phyloP scores from a whole-genome alignment of 2,329 filamentous ascomycete genomes.

The Cercospora sp. region DNA sequence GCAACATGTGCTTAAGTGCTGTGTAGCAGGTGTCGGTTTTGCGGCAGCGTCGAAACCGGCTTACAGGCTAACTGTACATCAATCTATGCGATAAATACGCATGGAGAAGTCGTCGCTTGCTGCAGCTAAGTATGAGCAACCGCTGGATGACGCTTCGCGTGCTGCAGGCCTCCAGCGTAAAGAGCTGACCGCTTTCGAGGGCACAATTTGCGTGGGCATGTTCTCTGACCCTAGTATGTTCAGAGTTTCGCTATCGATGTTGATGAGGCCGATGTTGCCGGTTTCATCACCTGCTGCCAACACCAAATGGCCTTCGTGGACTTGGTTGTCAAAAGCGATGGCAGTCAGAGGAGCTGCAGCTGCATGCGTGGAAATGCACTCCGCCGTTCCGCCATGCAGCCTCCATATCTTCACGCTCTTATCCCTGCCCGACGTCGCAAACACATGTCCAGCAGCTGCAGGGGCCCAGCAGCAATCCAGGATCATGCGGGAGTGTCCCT shows the following conservation, averaged over 20 bases:
- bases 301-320: neutral
- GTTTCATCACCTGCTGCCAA: slow-evolving; percentile 37
- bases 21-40: neutral
- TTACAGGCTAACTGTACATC: neutral
- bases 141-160: neutral
- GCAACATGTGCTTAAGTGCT: neutral
- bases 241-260: slow-evolving; percentile 17
- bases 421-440: slow-evolving; percentile 88
- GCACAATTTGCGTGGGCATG: slow-evolving; percentile 24
- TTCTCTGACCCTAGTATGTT: slow-evolving; percentile 14
- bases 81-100: slow-evolving; percentile 36
- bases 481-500: slow-evolving; percentile 91
- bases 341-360: slow-evolving; percentile 38
- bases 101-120: slow-evolving; percentile 47
- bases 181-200: slow-evolving; percentile 34
- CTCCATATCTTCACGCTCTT: slow-evolving; percentile 71
- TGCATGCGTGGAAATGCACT: slow-evolving; percentile 32
- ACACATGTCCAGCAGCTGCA: slow-evolving; percentile 49
- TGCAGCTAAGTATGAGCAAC: slow-evolving; percentile 39
- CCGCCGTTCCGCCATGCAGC: slow-evolving; percentile 30
- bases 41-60: neutral
- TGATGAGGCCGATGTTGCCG: slow-evolving; percentile 30
- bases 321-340: slow-evolving; percentile 32
- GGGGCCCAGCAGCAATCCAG: slow-evolving; percentile 84
- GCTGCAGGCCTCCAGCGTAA: slow-evolving; percentile 35